These are phyloP conservation scores for Cystofilobasidium capitatum DNA, from an alignment of 768 basidiomycete species.

Conservation along the genomic window DNA sequence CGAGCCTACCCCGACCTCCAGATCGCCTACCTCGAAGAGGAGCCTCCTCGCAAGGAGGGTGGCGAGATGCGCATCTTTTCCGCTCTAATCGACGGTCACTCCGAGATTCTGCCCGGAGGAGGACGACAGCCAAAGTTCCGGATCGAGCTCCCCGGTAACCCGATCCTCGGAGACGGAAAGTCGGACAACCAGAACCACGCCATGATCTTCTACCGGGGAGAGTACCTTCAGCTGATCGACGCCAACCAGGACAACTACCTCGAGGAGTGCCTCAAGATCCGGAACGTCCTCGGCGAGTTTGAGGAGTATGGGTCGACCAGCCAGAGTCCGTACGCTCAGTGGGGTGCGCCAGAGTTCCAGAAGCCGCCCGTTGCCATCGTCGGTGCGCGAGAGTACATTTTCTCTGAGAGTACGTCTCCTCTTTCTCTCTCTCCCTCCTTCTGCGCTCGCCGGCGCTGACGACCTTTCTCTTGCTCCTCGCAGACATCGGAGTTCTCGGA, in stretches of 20 bases:
- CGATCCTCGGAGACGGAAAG: constrained; percentile 97
- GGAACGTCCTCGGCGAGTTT: constrained; percentile 95
- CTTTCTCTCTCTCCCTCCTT: not conserved
- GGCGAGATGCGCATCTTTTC: constrained; percentile 93
- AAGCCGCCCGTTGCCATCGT: constrained; percentile 88
- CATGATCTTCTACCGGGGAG: constrained; percentile 97
- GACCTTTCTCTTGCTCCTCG: not conserved
- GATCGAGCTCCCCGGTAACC: constrained; percentile 96
- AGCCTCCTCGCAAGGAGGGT: constrained; percentile 83
- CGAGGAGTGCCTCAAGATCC: constrained; percentile 98
- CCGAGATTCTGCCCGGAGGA: constrained; percentile 83
- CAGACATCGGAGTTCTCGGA: constrained; percentile 87
- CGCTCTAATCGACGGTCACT: constrained; percentile 92
- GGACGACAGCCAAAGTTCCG: constrained; percentile 91
- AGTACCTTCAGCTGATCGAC: constrained; percentile 97
- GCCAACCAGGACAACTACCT: constrained; percentile 99
- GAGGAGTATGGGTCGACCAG: constrained; percentile 79
- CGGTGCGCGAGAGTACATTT: constrained; percentile 98
- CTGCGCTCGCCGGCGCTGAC: not conserved
- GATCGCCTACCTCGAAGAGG: constrained; percentile 97
- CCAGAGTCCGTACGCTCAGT: constrained; percentile 85
- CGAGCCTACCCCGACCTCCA: constrained; percentile 97
- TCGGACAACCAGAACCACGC: constrained; percentile 99
- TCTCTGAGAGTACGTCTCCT: constrained; percentile 62
- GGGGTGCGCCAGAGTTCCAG: constrained; percentile 79